Percentiles rank a stretch among this genome's conserved stretches.
These are phyloP conservation scores for Pythium monospermum DNA, from an alignment of 352 stramenopile genomes.

Conservation along the genomic window DNA sequence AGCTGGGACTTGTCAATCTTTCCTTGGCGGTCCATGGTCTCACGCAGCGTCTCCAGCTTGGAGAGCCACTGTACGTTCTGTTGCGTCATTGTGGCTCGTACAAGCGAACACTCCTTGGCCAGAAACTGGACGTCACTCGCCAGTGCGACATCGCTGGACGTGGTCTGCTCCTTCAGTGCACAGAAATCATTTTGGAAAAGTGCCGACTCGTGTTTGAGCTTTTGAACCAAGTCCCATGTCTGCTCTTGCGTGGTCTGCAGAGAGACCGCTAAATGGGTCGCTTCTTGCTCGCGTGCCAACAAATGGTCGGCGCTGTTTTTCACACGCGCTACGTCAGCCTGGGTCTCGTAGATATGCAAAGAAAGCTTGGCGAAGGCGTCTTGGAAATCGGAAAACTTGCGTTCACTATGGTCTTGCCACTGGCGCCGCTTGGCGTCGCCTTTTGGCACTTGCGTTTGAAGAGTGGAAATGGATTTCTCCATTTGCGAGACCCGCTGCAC, in stretches of 20 bases:
- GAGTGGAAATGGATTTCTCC: slow-evolving; percentile 26
- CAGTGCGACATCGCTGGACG: slow-evolving; percentile 22
- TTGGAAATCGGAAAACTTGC: slow-evolving; percentile 34
- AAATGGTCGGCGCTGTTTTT: slow-evolving; percentile 42
- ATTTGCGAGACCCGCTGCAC: slow-evolving; percentile 28
- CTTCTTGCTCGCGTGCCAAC: slow-evolving; percentile 39
- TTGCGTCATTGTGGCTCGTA: slow-evolving; percentile 33
- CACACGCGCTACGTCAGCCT: slow-evolving; percentile 34
- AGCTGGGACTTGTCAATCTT: slow-evolving; percentile 47
- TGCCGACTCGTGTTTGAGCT: slow-evolving; percentile 34
- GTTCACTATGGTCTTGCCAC: slow-evolving; percentile 33
- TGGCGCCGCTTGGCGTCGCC: slow-evolving; percentile 38
- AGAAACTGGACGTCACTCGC: slow-evolving; percentile 44
- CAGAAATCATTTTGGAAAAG: slow-evolving; percentile 37
- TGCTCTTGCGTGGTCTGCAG: slow-evolving; percentile 50
- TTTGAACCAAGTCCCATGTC: slow-evolving; percentile 30
- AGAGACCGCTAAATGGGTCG: slow-evolving; percentile 30
- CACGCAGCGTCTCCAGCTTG: slow-evolving; percentile 38
- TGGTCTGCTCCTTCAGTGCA: slow-evolving; percentile 32
- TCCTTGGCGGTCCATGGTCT: slow-evolving; percentile 38
- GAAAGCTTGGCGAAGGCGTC: slow-evolving; percentile 49
- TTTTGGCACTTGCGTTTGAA: slow-evolving; percentile 31
- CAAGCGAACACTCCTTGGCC: slow-evolving; percentile 30
- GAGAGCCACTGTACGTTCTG: slow-evolving; percentile 32
- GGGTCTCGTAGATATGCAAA: slow-evolving; percentile 39